Conservation (phyloP, 1,284 basidiomycete genomes). For the Tremellales sp. region DNA sequence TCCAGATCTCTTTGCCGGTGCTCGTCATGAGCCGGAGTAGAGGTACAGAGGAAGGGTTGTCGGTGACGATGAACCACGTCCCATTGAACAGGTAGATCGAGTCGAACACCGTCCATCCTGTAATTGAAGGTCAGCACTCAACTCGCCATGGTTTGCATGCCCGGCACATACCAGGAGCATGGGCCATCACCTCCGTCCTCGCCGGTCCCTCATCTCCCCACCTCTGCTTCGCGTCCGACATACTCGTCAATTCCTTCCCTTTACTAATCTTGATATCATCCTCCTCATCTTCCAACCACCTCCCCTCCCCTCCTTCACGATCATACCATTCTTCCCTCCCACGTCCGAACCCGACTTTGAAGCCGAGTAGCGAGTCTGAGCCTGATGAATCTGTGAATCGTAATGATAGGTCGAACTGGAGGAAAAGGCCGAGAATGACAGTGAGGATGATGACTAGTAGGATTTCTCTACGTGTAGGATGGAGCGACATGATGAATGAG, state of each 20-base stretch:
- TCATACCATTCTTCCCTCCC: conserved; percentile 17
- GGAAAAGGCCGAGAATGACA: conserved; percentile 37
- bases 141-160: background rate
- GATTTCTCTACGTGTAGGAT: conserved; percentile 43
- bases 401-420: conserved; percentile 44
- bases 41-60: conserved; percentile 47
- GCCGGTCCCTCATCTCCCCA: conserved; percentile 39
- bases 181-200: conserved; percentile 39
- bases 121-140: background rate
- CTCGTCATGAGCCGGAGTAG: conserved; percentile 48
- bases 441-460: conserved; percentile 38
- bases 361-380: conserved; percentile 27
- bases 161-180: conserved; percentile 45
- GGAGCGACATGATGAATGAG: conserved; percentile 27
- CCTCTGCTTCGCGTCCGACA: conserved; percentile 36
- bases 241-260: conserved; percentile 21
- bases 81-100: conserved; percentile 56
- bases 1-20: conserved; percentile 49
- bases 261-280: conserved; percentile 16
- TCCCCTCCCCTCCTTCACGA: conserved; percentile 8
- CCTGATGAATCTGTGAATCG: conserved; percentile 31
- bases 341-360: conserved; percentile 31
- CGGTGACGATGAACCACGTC: conserved; percentile 50
- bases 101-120: conserved; percentile 75
- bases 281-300: conserved; percentile 26